Conservation (phyloP, 257 asterid genomes). For the Henckelia pumila region DNA sequence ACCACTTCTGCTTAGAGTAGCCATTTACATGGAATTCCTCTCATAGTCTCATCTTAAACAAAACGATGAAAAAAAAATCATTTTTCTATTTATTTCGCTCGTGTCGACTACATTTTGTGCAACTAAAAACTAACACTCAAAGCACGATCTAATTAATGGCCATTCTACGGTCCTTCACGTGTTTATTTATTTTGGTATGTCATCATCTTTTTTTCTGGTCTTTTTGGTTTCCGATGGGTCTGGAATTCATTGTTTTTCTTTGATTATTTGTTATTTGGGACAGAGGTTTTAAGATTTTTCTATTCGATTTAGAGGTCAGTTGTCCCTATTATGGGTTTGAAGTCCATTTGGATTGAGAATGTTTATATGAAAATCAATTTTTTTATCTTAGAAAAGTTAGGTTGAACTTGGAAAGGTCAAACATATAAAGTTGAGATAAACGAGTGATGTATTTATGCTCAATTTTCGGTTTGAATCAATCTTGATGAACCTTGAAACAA, state of each 20-base stretch:
- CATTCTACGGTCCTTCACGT: no score
- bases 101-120: slow-evolving; percentile 2
- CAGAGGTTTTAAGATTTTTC: no score
- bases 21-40: background rate
- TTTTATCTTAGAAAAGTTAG: background rate
- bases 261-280: no score
- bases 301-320: no score
- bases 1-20: slow-evolving; percentile 5
- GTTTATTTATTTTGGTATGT: slow-evolving; percentile 11
- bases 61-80: background rate
- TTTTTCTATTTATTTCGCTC: background rate
- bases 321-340: background rate
- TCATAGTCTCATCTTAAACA: background rate
- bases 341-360: background rate
- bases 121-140: background rate
- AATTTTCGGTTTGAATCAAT: background rate
- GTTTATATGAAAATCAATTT: background rate
- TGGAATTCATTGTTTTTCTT: no score
- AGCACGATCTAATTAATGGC: background rate
- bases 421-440: background rate
- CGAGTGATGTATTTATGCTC: background rate
- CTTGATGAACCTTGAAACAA: background rate
- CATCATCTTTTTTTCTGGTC: slow-evolving; percentile 6
- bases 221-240: no score
- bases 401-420: background rate